Evolutionary conservation across 441 rosid species (phyloP).

Genomic region (Dalechampia spathulata): DNA sequence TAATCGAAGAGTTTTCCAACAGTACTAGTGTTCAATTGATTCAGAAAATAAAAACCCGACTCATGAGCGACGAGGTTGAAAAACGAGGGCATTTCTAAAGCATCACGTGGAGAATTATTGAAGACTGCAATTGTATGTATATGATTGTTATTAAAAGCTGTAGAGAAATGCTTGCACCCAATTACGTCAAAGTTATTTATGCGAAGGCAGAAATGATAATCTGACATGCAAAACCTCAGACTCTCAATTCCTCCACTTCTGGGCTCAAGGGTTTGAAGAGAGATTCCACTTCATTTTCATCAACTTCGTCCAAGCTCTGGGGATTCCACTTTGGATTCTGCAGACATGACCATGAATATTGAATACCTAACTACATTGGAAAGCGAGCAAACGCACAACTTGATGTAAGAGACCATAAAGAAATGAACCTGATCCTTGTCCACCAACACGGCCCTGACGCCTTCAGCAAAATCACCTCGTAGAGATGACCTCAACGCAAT

Average conservation of each 20-base stretch:
- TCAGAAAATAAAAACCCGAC: no score
- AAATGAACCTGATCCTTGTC: conserved; percentile 85
- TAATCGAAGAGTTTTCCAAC: no score
- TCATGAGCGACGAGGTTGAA: no score
- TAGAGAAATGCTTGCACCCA: not conserved
- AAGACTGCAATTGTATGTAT: not conserved
- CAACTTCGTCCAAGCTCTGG: conserved; percentile 55
- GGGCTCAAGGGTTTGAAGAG: conserved; percentile 52
- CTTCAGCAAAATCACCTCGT: conserved; percentile 79
- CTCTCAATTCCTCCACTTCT: conserved; percentile 47
- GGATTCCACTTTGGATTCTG: conserved; percentile 96
- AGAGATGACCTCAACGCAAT: conserved; percentile 67
- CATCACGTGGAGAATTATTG: not conserved
- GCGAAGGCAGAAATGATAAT: not conserved
- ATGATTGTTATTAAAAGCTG: not conserved
- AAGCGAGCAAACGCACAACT: not conserved
- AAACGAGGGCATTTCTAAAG: no score
- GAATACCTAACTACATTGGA: no score
- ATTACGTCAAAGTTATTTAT: not conserved
- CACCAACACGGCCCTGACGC: conserved; percentile 88
- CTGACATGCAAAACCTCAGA: conserved; percentile 21
- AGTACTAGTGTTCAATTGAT: no score
- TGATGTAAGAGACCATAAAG: not conserved
- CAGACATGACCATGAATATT: no score
- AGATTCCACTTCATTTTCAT: conserved; percentile 56